Evolutionary conservation across 2,329 filamentous ascomycete genomes (phyloP), one percentile per base, ranked within the genome.

Genomic region (Septoria petroselini): DNA sequence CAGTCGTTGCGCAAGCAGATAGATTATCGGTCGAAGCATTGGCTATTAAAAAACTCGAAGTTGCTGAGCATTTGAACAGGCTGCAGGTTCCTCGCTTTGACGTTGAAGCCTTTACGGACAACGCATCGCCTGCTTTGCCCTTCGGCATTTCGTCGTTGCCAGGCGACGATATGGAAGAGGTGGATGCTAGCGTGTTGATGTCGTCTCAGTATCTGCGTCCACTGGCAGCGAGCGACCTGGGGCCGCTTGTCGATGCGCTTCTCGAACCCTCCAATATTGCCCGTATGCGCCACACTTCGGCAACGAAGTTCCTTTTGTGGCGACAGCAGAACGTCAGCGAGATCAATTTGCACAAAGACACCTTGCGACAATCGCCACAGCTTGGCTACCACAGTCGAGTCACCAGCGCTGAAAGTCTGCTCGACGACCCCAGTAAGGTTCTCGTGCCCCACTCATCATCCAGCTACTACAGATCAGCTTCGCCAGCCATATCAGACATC

Each of bases 161-260:
- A 18, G 81, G 79, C 1, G 79, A 80, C 17, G 89, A 96, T 61
- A 73, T 82, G 53, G 88, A 95, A 31, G 82, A 79, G 35, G 94
- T 97, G 84, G 91, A 97, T 66, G 91, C 91, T 14, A 95, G 89
- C 62, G 75, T 95, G 0, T 77, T 97, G 14, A 97, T 97, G 91
- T 90, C 84, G 48, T 85, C 91, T 1, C 87, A 93, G 62, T 97
- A 96, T 65, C 75, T 93, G 11, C 85, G 88, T 54, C 91, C 91
- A 1, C 75, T 96, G 3, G 71, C 87, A 2, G 70, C 80, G 0
- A 93, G 89, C 7, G 91, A 97, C 50, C 79, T 97, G 2, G 63
- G 69, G 4, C 68, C 72, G 7, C 74, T 97, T 1, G 79, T 95
- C n/a, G 74, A 82, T 7, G 80, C 81, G 14, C 73, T 96, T 0